phyloP scores from a whole-genome alignment of 1,284 basidiomycete genomes.

The Cystobasidiaceae sp. region DNA sequence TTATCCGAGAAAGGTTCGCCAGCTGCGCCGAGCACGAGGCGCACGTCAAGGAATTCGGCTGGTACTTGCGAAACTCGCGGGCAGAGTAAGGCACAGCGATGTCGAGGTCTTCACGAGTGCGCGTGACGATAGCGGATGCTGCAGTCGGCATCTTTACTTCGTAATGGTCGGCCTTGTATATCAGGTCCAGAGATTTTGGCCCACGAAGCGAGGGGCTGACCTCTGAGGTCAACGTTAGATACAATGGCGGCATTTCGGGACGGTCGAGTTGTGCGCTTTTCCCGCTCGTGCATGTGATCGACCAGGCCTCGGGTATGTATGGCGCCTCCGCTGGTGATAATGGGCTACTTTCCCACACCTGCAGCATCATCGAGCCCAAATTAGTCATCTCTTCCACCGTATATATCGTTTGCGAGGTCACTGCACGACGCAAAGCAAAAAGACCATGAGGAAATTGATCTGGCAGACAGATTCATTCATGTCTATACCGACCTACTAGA shows the following conservation, averaged over 20 bases:
- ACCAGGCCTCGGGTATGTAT: conserved; percentile 2
- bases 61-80: conserved; percentile 35
- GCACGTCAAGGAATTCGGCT: conserved; percentile 62
- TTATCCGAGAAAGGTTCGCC: conserved; percentile 31
- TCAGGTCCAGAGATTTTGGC: conserved; percentile 49
- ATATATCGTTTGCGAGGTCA: conserved; percentile 27
- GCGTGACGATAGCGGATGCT: conserved; percentile 40
- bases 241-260: neutral
- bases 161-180: conserved; percentile 52
- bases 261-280: conserved; percentile 6
- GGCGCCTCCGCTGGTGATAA: neutral
- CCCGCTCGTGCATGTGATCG: neutral
- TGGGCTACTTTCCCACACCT: conserved; percentile 14
- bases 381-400: conserved; percentile 39
- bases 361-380: conserved; percentile 37
- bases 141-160: conserved; percentile 61
- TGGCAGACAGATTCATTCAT: no score
- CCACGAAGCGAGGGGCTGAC: conserved; percentile 58
- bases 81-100: conserved; percentile 40
- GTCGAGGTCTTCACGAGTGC: conserved; percentile 41
- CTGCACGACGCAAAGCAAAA: neutral
- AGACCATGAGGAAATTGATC: no score
- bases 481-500: conserved; percentile 6
- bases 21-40: conserved; percentile 54
- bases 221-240: conserved; percentile 15